phyloP scores from a whole-genome alignment of 306 rosid genomes.

The Vicia sativa region DNA sequence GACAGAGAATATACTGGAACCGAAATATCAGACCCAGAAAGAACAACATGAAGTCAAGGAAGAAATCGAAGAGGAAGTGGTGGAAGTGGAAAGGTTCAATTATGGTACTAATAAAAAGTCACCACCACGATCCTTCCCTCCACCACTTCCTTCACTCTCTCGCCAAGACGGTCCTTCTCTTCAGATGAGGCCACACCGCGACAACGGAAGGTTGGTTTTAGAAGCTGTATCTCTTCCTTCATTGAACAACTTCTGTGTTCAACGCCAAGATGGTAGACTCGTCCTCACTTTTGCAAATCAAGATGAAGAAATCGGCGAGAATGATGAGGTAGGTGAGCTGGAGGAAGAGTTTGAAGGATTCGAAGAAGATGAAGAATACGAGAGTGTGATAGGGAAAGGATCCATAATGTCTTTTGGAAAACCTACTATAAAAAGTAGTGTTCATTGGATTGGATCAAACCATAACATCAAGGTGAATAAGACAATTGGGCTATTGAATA shows the following conservation, averaged over 20 bases:
- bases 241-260: slow-evolving; percentile 57
- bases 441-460: slow-evolving; percentile 54
- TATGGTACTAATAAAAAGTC: slow-evolving; percentile 41
- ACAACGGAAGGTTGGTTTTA: slow-evolving; percentile 77
- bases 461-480: slow-evolving; percentile 31
- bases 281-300: slow-evolving; percentile 60
- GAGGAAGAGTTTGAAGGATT: slow-evolving; percentile 42
- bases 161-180: slow-evolving; percentile 49
- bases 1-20: slow-evolving; percentile 40
- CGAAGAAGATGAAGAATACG: slow-evolving; percentile 23
- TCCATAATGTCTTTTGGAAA: slow-evolving; percentile 43
- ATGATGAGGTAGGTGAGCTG: slow-evolving; percentile 21
- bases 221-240: slow-evolving; percentile 73
- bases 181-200: slow-evolving; percentile 64
- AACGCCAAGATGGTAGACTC: slow-evolving; percentile 76
- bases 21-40: background rate
- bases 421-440: slow-evolving; percentile 28
- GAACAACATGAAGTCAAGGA: background rate
- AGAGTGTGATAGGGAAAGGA: slow-evolving; percentile 36
- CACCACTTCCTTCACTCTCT: slow-evolving; percentile 69
- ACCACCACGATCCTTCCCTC: slow-evolving; percentile 58
- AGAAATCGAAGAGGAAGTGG: slow-evolving; percentile 29
- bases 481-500: slow-evolving; percentile 55
- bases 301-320: slow-evolving; percentile 20
- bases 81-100: slow-evolving; percentile 40